Evolutionary conservation across 1,139 yeast species (phyloP).

Genomic region (Suhomyces anneliseae): DNA sequence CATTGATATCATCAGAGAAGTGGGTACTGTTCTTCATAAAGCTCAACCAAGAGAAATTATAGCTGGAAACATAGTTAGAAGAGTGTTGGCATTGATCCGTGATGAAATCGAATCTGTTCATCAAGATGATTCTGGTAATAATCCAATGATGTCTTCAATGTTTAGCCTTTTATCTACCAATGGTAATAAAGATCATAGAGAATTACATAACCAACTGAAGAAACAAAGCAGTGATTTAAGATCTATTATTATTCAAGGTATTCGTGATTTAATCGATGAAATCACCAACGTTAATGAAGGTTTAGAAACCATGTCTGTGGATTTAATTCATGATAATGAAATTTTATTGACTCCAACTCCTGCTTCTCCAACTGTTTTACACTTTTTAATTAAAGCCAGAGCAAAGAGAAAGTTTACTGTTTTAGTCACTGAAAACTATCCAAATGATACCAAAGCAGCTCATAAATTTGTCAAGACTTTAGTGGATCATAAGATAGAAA

Average conservation of each 20-base stretch:
- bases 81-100: slow-evolving; percentile 83
- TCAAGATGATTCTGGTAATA: slow-evolving; percentile 30
- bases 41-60: slow-evolving; percentile 81
- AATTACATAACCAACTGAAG: slow-evolving; percentile 35
- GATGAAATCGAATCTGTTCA: slow-evolving; percentile 74
- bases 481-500: slow-evolving; percentile 83
- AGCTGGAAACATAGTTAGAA: slow-evolving; percentile 86
- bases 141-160: slow-evolving; percentile 80
- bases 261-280: slow-evolving; percentile 90
- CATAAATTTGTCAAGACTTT: slow-evolving; percentile 78
- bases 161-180: slow-evolving; percentile 75
- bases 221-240: slow-evolving; percentile 65
- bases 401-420: slow-evolving; percentile 90
- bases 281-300: slow-evolving; percentile 87
- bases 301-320: slow-evolving; percentile 85
- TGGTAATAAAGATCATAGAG: slow-evolving; percentile 28
- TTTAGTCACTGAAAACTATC: slow-evolving; percentile 87
- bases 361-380: slow-evolving; percentile 82
- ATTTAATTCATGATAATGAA: slow-evolving; percentile 93
- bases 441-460: slow-evolving; percentile 76
- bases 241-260: slow-evolving; percentile 90
- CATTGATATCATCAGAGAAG: slow-evolving; percentile 63
- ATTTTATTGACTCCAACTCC: slow-evolving; percentile 92
- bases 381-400: slow-evolving; percentile 83
- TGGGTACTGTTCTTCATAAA: slow-evolving; percentile 57